These are phyloP conservation scores for Hanseniaspora valbyensis DNA, from an alignment of 805 yeast species.

Conservation along the genomic window DNA sequence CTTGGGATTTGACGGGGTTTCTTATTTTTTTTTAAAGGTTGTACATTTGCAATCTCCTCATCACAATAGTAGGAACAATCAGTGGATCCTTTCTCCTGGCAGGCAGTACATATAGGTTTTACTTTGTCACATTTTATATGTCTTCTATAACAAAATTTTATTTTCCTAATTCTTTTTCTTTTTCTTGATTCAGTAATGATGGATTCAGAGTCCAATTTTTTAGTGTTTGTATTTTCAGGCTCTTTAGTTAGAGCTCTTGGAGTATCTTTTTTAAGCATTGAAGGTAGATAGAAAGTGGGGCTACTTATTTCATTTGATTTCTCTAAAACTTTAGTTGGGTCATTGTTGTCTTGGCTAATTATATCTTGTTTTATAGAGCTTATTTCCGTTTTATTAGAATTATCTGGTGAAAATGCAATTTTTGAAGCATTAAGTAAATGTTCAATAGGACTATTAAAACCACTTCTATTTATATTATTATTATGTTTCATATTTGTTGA, in stretches of 20 bases:
- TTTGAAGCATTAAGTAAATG: conserved; percentile 2
- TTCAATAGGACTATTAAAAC: not conserved
- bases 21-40: not conserved
- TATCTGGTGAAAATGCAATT: not conserved
- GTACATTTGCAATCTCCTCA: not conserved
- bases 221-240: not conserved
- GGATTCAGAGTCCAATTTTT: too few species aligned
- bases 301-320: too few species aligned
- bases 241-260: not conserved
- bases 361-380: too few species aligned
- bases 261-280: not conserved
- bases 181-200: too few species aligned
- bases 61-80: conserved; percentile 20
- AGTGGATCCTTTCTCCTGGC: conserved; percentile 19
- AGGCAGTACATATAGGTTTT: conserved; percentile 25
- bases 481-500: not conserved
- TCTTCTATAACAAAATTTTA: conserved; percentile 25
- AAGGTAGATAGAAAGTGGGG: not conserved
- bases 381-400: not conserved
- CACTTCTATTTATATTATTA: not conserved
- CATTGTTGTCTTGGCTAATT: too few species aligned
- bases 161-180: conserved; percentile 22
- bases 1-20: not conserved
- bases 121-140: conserved; percentile 26
- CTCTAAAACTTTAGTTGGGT: not conserved